A percentile compares a stretch with the other conserved stretches of the same genome.
Evolutionary conservation across 176 grass and related monocot genomes (phyloP).

Genomic region (Bromus sterilis): DNA sequence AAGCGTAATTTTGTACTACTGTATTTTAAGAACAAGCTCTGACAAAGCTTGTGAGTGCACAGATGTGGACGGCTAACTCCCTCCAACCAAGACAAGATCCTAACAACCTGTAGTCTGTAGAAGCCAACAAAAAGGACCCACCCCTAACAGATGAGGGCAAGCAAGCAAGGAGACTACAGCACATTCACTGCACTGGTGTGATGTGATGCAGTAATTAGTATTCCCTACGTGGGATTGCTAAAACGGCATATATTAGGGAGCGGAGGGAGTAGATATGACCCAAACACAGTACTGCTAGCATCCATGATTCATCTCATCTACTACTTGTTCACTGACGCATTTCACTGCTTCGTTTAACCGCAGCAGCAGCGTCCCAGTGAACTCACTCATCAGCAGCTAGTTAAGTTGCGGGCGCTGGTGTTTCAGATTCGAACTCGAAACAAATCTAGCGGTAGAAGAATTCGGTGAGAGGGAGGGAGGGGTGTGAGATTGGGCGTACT

Average conservation of each 20-base stretch:
- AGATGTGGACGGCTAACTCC: constrained; percentile 14
- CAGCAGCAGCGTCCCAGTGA: not conserved
- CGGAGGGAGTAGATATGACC: not conserved
- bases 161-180: not conserved
- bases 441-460: not conserved
- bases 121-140: not conserved
- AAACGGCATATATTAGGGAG: too few relatives aligned
- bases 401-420: too few relatives aligned
- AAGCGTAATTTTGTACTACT: not conserved
- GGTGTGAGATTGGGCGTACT: constrained; percentile 26
- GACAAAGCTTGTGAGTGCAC: not conserved
- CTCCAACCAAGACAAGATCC: constrained; percentile 11
- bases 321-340: not conserved
- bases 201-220: not conserved
- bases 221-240: too few relatives aligned
- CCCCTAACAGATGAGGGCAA: not conserved
- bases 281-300: not conserved
- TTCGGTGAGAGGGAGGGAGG: not conserved
- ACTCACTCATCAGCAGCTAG: too few relatives aligned
- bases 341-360: not conserved
- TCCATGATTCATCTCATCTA: not conserved
- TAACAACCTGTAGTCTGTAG: not conserved
- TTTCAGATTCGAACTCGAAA: not conserved
- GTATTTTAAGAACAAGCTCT: not conserved
- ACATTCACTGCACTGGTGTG: not conserved